Evolutionary conservation across 2,329 filamentous ascomycete genomes (phyloP).

Genomic region (Dactylellina haptotyla): DNA sequence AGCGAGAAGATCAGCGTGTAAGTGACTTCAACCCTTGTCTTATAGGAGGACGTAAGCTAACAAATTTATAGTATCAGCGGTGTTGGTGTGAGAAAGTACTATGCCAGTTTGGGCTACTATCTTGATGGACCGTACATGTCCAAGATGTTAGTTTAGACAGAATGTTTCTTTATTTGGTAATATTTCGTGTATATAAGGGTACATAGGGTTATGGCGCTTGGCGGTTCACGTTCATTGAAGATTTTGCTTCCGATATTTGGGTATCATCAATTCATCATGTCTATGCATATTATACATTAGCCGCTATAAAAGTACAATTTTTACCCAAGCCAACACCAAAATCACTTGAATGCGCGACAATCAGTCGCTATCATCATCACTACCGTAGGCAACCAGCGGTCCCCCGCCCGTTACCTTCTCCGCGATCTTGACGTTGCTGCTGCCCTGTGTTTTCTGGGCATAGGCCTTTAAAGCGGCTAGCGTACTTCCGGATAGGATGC

Average conservation of each 20-base stretch:
- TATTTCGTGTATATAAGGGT: slow-evolving; percentile 9
- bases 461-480: slow-evolving; percentile 77
- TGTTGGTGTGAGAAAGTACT: slow-evolving; percentile 94
- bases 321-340: slow-evolving; percentile 5
- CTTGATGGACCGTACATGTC: slow-evolving; percentile 89
- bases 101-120: slow-evolving; percentile 89
- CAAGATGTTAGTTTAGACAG: slow-evolving; percentile 64
- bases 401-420: slow-evolving; percentile 69
- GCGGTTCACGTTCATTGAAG: slow-evolving; percentile 9
- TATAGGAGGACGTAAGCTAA: slow-evolving; percentile 11
- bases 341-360: background rate
- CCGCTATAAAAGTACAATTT: slow-evolving; percentile 46
- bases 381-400: slow-evolving; percentile 87
- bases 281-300: slow-evolving; percentile 54
- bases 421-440: slow-evolving; percentile 62
- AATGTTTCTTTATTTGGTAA: background rate
- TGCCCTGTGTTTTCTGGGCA: slow-evolving; percentile 61
- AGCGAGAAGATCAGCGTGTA: slow-evolving; percentile 89
- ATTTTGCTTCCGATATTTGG: slow-evolving; percentile 5
- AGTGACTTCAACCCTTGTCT: slow-evolving; percentile 29
- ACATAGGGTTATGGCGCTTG: slow-evolving; percentile 9
- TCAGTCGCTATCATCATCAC: slow-evolving; percentile 74
- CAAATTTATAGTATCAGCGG: slow-evolving; percentile 75
- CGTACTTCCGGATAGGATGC: slow-evolving; percentile 84
- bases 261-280: slow-evolving; percentile 51